Evolutionary conservation across 176 grass and related monocot species (phyloP).

Genomic region (Oryza rufipogon): DNA sequence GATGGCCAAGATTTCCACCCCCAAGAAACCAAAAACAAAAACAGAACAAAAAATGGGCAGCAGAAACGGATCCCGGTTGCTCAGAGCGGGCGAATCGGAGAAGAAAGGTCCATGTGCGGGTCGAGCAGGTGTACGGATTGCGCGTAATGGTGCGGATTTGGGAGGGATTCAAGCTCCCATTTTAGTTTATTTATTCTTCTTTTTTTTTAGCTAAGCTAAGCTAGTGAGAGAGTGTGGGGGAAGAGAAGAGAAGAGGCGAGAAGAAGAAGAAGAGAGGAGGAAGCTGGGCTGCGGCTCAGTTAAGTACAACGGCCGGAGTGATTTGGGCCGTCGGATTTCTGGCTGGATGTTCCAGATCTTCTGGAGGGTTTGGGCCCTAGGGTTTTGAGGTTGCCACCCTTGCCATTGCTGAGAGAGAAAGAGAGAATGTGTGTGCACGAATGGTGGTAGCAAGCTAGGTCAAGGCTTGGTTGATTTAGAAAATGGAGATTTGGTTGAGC

Average conservation of each 20-base stretch:
- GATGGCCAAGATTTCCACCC: neutral
- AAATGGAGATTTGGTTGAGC: neutral
- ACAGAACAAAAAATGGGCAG: neutral
- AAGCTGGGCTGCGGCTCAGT: slow-evolving; percentile 34
- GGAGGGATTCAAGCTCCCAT: slow-evolving; percentile 31
- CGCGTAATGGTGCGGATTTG: slow-evolving; percentile 39
- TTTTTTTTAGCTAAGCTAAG: neutral
- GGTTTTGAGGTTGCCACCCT: slow-evolving; percentile 50
- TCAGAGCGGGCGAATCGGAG: slow-evolving; percentile 36
- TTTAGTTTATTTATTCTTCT: neutral
- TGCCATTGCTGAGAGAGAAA: neutral
- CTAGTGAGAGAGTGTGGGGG: slow-evolving; percentile 17
- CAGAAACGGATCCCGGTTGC: neutral
- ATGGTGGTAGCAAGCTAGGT: neutral
- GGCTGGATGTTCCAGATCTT: slow-evolving; percentile 9
- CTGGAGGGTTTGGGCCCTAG: slow-evolving; percentile 65
- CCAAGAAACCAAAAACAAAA: neutral
- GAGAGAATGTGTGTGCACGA: neutral
- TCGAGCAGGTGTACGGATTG: neutral
- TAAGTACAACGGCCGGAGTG: slow-evolving; percentile 58
- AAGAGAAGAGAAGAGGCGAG: slow-evolving; percentile 18
- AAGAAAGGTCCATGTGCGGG: neutral
- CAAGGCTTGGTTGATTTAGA: neutral
- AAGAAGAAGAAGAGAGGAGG: neutral
- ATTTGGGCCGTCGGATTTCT: slow-evolving; percentile 28